These are phyloP conservation scores for Xerocomus potaroensis DNA, from an alignment of 768 basidiomycete species.

Conservation along the genomic window DNA sequence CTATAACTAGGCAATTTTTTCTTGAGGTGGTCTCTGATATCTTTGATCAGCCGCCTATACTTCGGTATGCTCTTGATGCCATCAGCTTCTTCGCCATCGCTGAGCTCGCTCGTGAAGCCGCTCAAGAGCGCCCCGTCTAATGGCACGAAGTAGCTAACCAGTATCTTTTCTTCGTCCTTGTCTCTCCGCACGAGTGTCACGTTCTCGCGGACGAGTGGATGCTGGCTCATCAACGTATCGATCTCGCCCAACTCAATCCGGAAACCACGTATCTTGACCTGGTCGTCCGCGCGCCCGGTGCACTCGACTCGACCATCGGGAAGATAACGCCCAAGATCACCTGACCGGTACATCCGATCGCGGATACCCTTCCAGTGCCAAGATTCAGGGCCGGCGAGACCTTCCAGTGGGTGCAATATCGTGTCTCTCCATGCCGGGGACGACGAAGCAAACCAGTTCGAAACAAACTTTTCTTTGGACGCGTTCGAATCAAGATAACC, in stretches of 20 bases:
- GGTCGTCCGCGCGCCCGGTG: slow-evolving; percentile 95
- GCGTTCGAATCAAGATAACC: slow-evolving; percentile 86
- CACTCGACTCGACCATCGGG: slow-evolving; percentile 94
- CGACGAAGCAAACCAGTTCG: slow-evolving; percentile 79
- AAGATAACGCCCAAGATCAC: slow-evolving; percentile 92
- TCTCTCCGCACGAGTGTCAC: slow-evolving; percentile 95
- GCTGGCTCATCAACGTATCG: slow-evolving; percentile 91
- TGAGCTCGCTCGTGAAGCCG: slow-evolving; percentile 66
- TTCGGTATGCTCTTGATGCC: slow-evolving; percentile 73
- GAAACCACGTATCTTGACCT: slow-evolving; percentile 99
- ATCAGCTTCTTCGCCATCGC: slow-evolving; percentile 44
- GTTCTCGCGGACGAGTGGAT: slow-evolving; percentile 93
- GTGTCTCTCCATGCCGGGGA: slow-evolving; percentile 59
- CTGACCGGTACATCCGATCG: slow-evolving; percentile 96
- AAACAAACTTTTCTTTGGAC: slow-evolving; percentile 87
- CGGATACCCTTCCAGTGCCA: slow-evolving; percentile 91
- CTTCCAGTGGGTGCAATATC: slow-evolving; percentile 54
- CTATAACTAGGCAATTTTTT: slow-evolving; percentile 95
- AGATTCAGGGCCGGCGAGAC: slow-evolving; percentile 65
- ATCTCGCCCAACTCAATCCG: slow-evolving; percentile 98
- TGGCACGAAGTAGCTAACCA: slow-evolving; percentile 97
- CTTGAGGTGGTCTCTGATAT: slow-evolving; percentile 92
- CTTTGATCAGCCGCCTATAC: slow-evolving; percentile 86
- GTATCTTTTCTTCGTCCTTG: slow-evolving; percentile 98
- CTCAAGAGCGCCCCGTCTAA: slow-evolving; percentile 62